phyloP scores from a whole-genome alignment of 2,329 filamentous ascomycete genomes.

The Fusarium nelsonii region DNA sequence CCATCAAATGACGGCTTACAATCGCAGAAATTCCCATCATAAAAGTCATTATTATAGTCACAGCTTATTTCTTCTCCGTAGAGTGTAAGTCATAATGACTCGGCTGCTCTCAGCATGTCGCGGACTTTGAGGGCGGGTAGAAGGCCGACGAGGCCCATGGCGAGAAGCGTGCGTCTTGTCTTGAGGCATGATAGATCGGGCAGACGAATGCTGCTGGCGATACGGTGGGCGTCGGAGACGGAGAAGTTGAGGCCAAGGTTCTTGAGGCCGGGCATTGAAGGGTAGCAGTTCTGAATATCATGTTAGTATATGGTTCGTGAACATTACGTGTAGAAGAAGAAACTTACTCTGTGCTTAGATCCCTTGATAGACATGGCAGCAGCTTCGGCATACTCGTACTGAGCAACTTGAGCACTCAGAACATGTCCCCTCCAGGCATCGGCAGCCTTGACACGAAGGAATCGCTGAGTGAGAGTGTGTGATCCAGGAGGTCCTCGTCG shows the following conservation, averaged over 20 bases:
- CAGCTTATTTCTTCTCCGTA: background rate
- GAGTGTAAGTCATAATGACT: constrained; percentile 43
- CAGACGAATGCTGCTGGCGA: constrained; percentile 39
- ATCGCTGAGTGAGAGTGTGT: constrained; percentile 56
- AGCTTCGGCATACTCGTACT: constrained; percentile 39
- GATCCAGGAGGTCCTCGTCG: constrained; percentile 38
- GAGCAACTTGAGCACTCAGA: constrained; percentile 46
- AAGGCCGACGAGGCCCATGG: constrained; percentile 51
- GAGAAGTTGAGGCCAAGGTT: constrained; percentile 42
- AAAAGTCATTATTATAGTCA: constrained; percentile 11
- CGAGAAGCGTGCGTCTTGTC: constrained; percentile 49
- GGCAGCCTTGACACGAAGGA: constrained; percentile 59
- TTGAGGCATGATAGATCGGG: constrained; percentile 47
- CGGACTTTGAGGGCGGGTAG: constrained; percentile 43
- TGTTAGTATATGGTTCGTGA: constrained; percentile 11
- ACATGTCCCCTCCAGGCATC: constrained; percentile 56
- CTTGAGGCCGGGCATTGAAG: constrained; percentile 36
- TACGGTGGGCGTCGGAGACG: constrained; percentile 32
- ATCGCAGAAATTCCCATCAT: constrained; percentile 37
- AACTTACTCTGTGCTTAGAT: constrained; percentile 38
- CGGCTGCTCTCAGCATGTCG: constrained; percentile 32
- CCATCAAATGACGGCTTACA: constrained; percentile 20
- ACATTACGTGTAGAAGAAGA: background rate
- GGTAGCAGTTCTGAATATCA: constrained; percentile 28
- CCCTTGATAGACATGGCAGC: constrained; percentile 16